Evolutionary conservation across 176 grass and related monocot genomes (phyloP).

Genomic region (Musa troglodytarum): DNA sequence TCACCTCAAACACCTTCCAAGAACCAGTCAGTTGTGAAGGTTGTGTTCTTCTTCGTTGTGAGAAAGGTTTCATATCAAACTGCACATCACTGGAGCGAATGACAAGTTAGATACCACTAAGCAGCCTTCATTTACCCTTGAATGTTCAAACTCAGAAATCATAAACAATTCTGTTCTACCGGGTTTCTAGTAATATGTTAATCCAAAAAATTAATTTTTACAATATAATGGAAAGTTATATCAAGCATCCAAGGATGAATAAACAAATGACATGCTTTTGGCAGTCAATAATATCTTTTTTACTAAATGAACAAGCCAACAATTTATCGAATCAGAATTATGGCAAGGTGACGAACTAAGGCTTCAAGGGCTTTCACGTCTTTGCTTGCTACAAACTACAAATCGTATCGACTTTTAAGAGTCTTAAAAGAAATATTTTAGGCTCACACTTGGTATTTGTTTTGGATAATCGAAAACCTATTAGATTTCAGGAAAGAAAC

Average conservation of each 20-base stretch:
- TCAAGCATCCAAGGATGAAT: too few species aligned
- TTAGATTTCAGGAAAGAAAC: not conserved
- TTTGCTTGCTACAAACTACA: too few species aligned
- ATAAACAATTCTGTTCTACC: too few species aligned
- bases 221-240: too few species aligned
- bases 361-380: too few species aligned
- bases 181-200: too few species aligned
- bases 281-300: not conserved
- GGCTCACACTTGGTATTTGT: not conserved
- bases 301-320: not conserved
- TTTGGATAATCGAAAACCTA: not conserved
- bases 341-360: too few species aligned
- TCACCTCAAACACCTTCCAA: constrained; percentile 96
- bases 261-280: too few species aligned
- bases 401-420: not conserved
- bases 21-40: constrained; percentile 74
- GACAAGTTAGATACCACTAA: not conserved
- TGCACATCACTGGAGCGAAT: constrained; percentile 29
- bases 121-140: not conserved
- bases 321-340: not conserved
- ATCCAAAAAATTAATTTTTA: too few species aligned
- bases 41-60: constrained; percentile 64
- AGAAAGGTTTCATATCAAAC: constrained; percentile 58
- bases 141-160: not conserved
- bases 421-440: not conserved